These are phyloP conservation scores for Claviceps digitariae DNA, from an alignment of 2,329 filamentous ascomycete species.

Conservation along the genomic window DNA sequence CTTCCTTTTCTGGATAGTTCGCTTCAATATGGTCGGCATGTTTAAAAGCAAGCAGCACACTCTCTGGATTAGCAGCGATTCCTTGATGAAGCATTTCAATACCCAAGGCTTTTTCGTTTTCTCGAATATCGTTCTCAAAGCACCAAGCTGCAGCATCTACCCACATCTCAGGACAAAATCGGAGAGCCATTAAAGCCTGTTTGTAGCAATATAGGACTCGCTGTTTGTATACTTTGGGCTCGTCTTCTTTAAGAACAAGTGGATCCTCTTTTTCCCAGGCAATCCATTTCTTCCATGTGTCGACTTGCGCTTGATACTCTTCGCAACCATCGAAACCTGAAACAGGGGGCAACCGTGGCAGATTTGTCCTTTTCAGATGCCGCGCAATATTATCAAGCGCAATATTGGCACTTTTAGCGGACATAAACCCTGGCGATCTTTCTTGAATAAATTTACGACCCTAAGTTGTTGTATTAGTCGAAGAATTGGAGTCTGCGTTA, in stretches of 20 bases:
- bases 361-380: conserved; percentile 59
- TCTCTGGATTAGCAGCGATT: conserved; percentile 83
- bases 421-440: conserved; percentile 88
- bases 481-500: not conserved
- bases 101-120: conserved; percentile 48
- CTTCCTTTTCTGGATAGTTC: conserved; percentile 63
- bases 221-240: conserved; percentile 58
- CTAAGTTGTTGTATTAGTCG: conserved; percentile 28
- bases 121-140: conserved; percentile 56
- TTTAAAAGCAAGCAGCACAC: conserved; percentile 77
- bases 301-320: conserved; percentile 72
- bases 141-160: conserved; percentile 90
- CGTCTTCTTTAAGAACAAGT: conserved; percentile 71
- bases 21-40: conserved; percentile 78
- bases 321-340: conserved; percentile 76
- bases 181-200: conserved; percentile 81
- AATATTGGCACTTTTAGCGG: conserved; percentile 78
- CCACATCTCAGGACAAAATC: conserved; percentile 95
- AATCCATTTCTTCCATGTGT: conserved; percentile 89
- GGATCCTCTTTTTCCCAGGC: conserved; percentile 91
- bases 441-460: conserved; percentile 92
- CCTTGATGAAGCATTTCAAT: conserved; percentile 71
- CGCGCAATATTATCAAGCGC: conserved; percentile 81
- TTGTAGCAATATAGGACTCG: conserved; percentile 85
- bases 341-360: conserved; percentile 71